These are phyloP conservation scores for Xylaria digitata DNA, from an alignment of 2,329 filamentous ascomycete species.

Conservation along the genomic window DNA sequence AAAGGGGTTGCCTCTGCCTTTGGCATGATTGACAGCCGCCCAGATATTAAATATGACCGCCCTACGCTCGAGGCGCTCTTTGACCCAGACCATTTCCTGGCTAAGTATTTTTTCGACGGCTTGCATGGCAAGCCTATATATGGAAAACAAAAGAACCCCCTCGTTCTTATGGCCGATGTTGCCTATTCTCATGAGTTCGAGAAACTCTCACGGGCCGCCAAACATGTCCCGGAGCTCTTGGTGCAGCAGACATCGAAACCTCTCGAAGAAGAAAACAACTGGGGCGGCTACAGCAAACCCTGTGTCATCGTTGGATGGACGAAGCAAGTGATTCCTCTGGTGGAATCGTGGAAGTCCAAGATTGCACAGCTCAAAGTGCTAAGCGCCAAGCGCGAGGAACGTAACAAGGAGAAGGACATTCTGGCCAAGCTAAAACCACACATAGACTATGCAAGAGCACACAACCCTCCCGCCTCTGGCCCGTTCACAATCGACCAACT, in stretches of 20 bases:
- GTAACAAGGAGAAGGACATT: constrained; percentile 22
- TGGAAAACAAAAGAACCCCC: constrained; percentile 10
- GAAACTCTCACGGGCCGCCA: constrained; percentile 14
- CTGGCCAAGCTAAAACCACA: constrained; percentile 29
- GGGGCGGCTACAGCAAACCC: not conserved
- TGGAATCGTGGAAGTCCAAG: constrained; percentile 12
- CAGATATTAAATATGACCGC: constrained; percentile 13
- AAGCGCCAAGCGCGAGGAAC: constrained; percentile 7
- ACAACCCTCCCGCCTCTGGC: not conserved
- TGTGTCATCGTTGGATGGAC: constrained; percentile 30
- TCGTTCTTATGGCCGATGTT: constrained; percentile 1
- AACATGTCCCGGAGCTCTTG: constrained; percentile 9
- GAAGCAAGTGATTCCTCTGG: constrained; percentile 7
- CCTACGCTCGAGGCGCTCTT: constrained; percentile 26
- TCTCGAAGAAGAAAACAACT: not conserved
- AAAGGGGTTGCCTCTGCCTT: constrained; percentile 26
- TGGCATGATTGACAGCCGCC: constrained; percentile 19
- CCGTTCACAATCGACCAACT: constrained; percentile 15
- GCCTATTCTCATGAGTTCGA: not conserved
- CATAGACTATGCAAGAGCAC: constrained; percentile 28
- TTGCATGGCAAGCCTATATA: constrained; percentile 15
- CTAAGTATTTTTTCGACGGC: constrained; percentile 32
- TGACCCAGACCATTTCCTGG: constrained; percentile 26
- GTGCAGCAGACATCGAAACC: constrained; percentile 6
- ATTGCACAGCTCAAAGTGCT: constrained; percentile 6